phyloP scores from a whole-genome alignment of 2,329 filamentous ascomycete species.

The Colletotrichum euphorbiae region DNA sequence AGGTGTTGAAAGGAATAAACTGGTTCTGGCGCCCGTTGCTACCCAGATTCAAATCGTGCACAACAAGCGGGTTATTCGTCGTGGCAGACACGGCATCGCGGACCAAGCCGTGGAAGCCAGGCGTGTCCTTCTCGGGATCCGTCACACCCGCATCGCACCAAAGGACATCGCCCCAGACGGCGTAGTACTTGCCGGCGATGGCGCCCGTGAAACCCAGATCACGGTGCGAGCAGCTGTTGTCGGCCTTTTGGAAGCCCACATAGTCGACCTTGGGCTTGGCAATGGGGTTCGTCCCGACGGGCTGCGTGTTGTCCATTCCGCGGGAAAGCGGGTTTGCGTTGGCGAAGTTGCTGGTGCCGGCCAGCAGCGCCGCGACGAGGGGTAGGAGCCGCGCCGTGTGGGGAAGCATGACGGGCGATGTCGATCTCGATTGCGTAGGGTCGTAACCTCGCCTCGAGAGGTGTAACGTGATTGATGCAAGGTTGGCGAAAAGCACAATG shows the following conservation, averaged over 20 bases:
- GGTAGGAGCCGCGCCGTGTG: conserved; percentile 4
- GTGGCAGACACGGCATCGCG: conserved; percentile 51
- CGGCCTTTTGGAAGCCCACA: conserved; percentile 51
- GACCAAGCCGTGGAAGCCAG: conserved; percentile 55
- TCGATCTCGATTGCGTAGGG: conserved; percentile 18
- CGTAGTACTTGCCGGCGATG: conserved; percentile 52
- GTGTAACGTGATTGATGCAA: conserved; percentile 13
- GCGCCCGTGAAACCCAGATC: conserved; percentile 53
- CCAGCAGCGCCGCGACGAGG: conserved; percentile 5
- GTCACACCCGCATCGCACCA: conserved; percentile 51
- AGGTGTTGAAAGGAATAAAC: conserved; percentile 51
- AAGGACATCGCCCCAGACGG: conserved; percentile 51
- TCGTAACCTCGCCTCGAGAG: conserved; percentile 10
- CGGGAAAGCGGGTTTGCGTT: conserved; percentile 13
- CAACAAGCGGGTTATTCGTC: conserved; percentile 50
- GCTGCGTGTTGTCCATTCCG: conserved; percentile 52
- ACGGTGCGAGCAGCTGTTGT: conserved; percentile 52
- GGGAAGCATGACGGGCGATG: conserved; percentile 16
- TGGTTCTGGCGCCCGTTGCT: conserved; percentile 50
- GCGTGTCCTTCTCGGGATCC: conserved; percentile 45
- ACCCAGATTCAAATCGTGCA: conserved; percentile 52
- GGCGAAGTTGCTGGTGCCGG: not conserved
- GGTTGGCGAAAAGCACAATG: not conserved
- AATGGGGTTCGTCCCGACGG: conserved; percentile 52
- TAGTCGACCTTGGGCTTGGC: conserved; percentile 44